These are phyloP conservation scores for Hirschioporus abietinus DNA, from an alignment of 768 basidiomycete genomes.

Conservation along the genomic window DNA sequence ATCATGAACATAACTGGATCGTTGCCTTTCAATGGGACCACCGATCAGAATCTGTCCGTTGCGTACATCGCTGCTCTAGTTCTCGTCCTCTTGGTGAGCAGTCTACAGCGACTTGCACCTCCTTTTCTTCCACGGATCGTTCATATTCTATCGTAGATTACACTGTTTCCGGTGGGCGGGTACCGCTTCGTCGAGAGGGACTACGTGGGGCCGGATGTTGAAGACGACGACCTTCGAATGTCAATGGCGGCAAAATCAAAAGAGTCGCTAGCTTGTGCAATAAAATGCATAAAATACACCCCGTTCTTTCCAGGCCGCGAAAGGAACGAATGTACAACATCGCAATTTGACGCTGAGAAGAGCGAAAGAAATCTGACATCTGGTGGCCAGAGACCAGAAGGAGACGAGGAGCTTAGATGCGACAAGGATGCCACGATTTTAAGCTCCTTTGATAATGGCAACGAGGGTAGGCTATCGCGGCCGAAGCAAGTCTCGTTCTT, in stretches of 20 bases:
- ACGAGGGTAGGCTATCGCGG: neutral
- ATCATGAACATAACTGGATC: constrained; percentile 55
- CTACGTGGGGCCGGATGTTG: constrained; percentile 58
- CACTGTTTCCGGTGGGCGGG: constrained; percentile 61
- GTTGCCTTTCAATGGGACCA: constrained; percentile 51
- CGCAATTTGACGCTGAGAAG: neutral
- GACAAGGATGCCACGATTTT: neutral
- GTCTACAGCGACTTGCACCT: neutral
- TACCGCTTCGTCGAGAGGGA: constrained; percentile 53
- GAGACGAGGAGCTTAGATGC: neutral
- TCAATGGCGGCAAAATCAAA: constrained; percentile 21
- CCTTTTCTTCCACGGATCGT: neutral
- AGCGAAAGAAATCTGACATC: neutral
- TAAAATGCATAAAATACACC: neutral
- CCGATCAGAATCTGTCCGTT: constrained; percentile 56
- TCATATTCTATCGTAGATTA: constrained; percentile 35
- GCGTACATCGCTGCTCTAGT: constrained; percentile 65
- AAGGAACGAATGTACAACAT: neutral
- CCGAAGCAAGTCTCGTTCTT: constrained; percentile 11
- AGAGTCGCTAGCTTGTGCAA: neutral
- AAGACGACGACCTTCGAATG: constrained; percentile 49
- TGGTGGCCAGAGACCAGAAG: neutral
- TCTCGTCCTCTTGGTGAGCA: constrained; percentile 50
- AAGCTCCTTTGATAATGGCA: neutral
- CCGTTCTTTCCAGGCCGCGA: neutral